Evolutionary conservation across 192 early-diverging fungal species (phyloP).

Genomic region (Chytriomyces sp.): DNA sequence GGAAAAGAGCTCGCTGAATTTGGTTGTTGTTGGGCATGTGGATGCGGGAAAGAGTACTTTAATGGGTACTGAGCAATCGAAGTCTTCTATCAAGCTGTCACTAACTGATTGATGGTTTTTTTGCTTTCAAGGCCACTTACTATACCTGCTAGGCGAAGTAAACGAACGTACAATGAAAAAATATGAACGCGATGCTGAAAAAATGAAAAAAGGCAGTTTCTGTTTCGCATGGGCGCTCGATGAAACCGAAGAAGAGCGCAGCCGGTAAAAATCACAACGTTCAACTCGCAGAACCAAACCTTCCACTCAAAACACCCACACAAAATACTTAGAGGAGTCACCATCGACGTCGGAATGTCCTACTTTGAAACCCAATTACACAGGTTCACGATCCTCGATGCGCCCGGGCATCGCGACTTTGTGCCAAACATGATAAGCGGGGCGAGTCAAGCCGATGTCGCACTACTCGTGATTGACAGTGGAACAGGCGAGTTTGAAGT

Average conservation of each 20-base stretch:
- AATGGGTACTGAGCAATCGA: conserved; percentile 64
- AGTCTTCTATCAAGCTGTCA: background rate
- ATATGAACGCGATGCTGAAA: conserved; percentile 88
- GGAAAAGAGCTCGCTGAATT: conserved; percentile 76
- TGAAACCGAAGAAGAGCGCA: conserved; percentile 91
- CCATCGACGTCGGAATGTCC: conserved; percentile 93
- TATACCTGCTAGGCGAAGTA: conserved; percentile 88
- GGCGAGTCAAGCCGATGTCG: conserved; percentile 90
- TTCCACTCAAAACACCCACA: too few species aligned
- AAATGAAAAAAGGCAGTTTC: conserved; percentile 94
- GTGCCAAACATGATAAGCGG: conserved; percentile 99
- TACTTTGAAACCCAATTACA: conserved; percentile 82
- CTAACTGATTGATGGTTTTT: background rate
- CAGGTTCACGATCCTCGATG: conserved; percentile 89
- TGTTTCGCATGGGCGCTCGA: conserved; percentile 98
- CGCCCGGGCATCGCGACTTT: conserved; percentile 98
- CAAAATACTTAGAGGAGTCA: conserved; percentile 76
- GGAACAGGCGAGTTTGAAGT: conserved; percentile 91
- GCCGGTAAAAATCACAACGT: conserved; percentile 45
- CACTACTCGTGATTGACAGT: conserved; percentile 90
- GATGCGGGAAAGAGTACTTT: conserved; percentile 97
- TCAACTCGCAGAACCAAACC: too few species aligned
- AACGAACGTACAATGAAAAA: conserved; percentile 83
- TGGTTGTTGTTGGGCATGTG: conserved; percentile 93
- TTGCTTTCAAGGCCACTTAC: conserved; percentile 70